Evolutionary conservation across 2,329 filamentous ascomycete genomes (phyloP).

Genomic region (Penicillium sp.): DNA sequence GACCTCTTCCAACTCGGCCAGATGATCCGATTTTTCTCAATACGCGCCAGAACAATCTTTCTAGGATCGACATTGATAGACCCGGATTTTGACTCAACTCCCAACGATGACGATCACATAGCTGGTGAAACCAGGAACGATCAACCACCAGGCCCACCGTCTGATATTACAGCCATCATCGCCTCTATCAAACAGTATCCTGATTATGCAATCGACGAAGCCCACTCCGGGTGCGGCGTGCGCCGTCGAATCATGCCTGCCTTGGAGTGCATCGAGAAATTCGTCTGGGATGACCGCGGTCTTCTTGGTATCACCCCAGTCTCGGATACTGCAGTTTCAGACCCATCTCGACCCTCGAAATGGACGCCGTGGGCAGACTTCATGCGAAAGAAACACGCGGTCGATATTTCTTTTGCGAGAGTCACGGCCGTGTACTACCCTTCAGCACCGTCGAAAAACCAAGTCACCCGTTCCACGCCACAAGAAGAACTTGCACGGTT

Average conservation of each 20-base stretch:
- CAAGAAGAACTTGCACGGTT: conserved; percentile 33
- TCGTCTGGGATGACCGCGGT: conserved; percentile 32
- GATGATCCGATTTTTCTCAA: conserved; percentile 44
- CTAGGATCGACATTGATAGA: conserved; percentile 42
- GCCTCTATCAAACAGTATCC: conserved; percentile 41
- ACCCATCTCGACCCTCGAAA: not conserved
- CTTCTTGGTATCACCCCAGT: conserved; percentile 28
- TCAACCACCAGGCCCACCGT: conserved; percentile 15
- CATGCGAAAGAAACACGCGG: conserved; percentile 15
- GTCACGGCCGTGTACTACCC: conserved; percentile 23
- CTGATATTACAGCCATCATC: conserved; percentile 36
- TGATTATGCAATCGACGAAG: conserved; percentile 44
- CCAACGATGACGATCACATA: conserved; percentile 13
- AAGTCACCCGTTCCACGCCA: conserved; percentile 10
- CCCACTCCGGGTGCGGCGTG: conserved; percentile 44
- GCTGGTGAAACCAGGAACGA: conserved; percentile 3
- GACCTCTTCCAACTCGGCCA: conserved; percentile 47
- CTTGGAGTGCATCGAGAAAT: conserved; percentile 40
- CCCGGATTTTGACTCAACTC: conserved; percentile 28
- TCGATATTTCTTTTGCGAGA: conserved; percentile 28
- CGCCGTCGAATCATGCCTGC: conserved; percentile 40
- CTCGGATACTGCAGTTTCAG: conserved; percentile 10
- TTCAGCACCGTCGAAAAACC: conserved; percentile 9
- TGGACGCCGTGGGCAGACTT: conserved; percentile 24
- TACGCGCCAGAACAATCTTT: conserved; percentile 42